Evolutionary conservation across 805 yeast species (phyloP).

Genomic region (Pichia heedii): DNA sequence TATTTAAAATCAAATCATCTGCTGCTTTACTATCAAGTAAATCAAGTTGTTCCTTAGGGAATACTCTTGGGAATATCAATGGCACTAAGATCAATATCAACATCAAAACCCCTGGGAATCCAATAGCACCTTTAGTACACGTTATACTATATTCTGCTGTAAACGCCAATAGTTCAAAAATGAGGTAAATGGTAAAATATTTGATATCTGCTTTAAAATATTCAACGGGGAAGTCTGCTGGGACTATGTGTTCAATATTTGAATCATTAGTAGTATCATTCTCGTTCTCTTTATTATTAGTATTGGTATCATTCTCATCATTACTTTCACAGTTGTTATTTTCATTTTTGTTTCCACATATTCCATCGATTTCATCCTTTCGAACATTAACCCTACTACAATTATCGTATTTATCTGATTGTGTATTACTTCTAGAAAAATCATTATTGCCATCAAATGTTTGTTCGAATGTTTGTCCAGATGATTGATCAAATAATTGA

Average conservation of each 20-base stretch:
- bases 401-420: too few relatives aligned
- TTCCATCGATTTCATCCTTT: neutral
- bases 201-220: constrained; percentile 18
- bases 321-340: neutral
- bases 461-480: too few relatives aligned
- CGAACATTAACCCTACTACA: neutral
- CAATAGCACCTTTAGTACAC: constrained; percentile 83
- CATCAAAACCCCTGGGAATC: constrained; percentile 81
- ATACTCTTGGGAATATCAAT: constrained; percentile 51
- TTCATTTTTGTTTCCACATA: neutral
- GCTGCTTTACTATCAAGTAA: constrained; percentile 46
- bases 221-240: constrained; percentile 8
- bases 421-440: too few relatives aligned
- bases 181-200: constrained; percentile 48
- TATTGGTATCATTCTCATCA: neutral
- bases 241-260: neutral
- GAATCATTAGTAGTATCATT: neutral
- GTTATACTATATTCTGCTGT: constrained; percentile 80
- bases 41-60: constrained; percentile 51
- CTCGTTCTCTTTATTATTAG: neutral
- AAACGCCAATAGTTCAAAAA: constrained; percentile 56
- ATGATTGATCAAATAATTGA: too few relatives aligned
- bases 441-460: too few relatives aligned
- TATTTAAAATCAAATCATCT: constrained; percentile 24
- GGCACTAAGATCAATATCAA: constrained; percentile 55